Evolutionary conservation across 331 rosid species (phyloP), one percentile per base, ranked within the genome.

Genomic region (Malus hybrid): DNA sequence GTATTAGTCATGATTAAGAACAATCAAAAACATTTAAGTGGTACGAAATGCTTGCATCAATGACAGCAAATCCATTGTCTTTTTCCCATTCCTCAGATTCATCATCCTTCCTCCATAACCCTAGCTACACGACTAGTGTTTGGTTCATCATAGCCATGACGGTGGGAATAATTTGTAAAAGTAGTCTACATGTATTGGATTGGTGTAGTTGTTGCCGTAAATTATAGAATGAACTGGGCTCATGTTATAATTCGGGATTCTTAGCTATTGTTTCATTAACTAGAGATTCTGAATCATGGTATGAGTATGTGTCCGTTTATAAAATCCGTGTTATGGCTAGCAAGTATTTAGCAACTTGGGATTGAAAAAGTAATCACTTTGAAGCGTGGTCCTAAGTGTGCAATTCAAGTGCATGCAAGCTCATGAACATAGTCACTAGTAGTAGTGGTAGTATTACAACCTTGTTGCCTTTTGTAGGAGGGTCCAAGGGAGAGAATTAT

Each of bases 361-460:
- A n/a, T 57, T 57, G 63, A n/a, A 53, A 53, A 56, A 57, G 63
- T 20, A 20, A 57, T n/a, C 5, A 57, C 11, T 57, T 57, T 10
- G 29, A 57, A 58, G 36, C 4, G 76, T 58, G 76, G 76, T 57
- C 67, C 76, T n/a, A 20, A 39, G 15, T 18, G 10, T 56, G 26
- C 5, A 44, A 53, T 53, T 52, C 52, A 42, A 81, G 85, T 81
- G 85, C 79, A 52, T 81, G 76, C 82, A 77, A 81, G 79, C 85
- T 82, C 85, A 77, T 52, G 68, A 69, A 80, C 50, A 73, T 81
- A 28, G 18, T 62, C 76, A 81, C 63, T 57, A 28, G 28, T 3
- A 10, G 48, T 42, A 42, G 1, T 24, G 24, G 24, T 28, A 28
- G 29, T 28, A 28, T 28, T 10, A 42, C 48, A 1, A 39, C 10